Conservation (phyloP, 306 rosid species). For the Carpinus fangiana region DNA sequence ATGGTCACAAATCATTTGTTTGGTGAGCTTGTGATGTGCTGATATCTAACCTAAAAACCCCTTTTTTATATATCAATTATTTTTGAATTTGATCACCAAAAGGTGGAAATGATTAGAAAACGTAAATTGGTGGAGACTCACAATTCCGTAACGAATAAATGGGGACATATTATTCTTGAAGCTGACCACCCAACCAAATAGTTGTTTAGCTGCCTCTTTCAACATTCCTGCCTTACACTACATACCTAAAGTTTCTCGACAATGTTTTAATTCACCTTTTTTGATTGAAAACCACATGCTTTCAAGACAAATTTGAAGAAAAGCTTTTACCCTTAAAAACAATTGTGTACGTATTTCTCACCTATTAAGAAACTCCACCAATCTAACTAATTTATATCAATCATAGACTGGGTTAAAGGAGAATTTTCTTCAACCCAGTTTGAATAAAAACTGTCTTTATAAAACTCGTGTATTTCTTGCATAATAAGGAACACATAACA, state of each 20-base stretch:
- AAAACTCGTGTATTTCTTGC: no score
- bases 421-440: no score
- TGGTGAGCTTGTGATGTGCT: slow-evolving; percentile 22
- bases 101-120: slow-evolving; percentile 27
- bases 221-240: slow-evolving; percentile 8
- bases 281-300: no score
- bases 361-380: no score
- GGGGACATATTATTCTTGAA: slow-evolving; percentile 45
- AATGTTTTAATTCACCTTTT: background rate
- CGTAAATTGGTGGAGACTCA: slow-evolving; percentile 47
- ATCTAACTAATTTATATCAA: no score
- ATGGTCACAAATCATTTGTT: slow-evolving; percentile 16
- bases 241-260: slow-evolving; percentile 3
- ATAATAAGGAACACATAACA: no score
- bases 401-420: no score
- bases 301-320: no score
- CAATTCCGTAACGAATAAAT: slow-evolving; percentile 36
- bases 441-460: background rate
- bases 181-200: slow-evolving; percentile 61
- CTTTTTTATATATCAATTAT: background rate
- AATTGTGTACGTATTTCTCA: no score
- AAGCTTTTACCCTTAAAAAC: no score
- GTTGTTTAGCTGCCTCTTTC: slow-evolving; percentile 45
- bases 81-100: slow-evolving; percentile 12
- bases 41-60: slow-evolving; percentile 49